phyloP scores from a whole-genome alignment of 2,329 filamentous ascomycete genomes.

The Beauveria australis region DNA sequence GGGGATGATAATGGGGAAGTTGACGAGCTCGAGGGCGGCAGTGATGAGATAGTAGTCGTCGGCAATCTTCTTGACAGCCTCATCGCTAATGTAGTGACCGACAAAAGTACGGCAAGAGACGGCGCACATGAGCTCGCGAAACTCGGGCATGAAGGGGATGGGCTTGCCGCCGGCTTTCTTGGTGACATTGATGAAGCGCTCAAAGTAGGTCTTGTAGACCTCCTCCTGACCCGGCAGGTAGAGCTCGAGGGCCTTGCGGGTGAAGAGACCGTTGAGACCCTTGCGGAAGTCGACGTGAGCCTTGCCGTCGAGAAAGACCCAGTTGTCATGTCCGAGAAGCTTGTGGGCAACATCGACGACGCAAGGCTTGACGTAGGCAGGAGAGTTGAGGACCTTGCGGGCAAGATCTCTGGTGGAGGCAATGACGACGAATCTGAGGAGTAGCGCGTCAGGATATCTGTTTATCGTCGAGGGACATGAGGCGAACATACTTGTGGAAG shows the following conservation, averaged over 20 bases:
- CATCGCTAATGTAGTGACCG: slow-evolving; percentile 87
- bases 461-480: background rate
- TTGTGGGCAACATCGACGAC: slow-evolving; percentile 93
- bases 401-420: slow-evolving; percentile 91
- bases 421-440: slow-evolving; percentile 82
- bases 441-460: background rate
- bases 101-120: slow-evolving; percentile 96
- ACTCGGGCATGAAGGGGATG: slow-evolving; percentile 79
- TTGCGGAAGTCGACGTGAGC: slow-evolving; percentile 95
- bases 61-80: slow-evolving; percentile 85
- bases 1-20: slow-evolving; percentile 93
- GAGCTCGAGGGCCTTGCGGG: slow-evolving; percentile 73
- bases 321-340: slow-evolving; percentile 84
- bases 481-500: slow-evolving; percentile 79
- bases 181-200: slow-evolving; percentile 68
- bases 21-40: slow-evolving; percentile 90
- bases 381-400: slow-evolving; percentile 94
- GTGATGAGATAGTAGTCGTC: slow-evolving; percentile 97
- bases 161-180: slow-evolving; percentile 64
- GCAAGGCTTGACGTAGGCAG: slow-evolving; percentile 84
- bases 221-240: slow-evolving; percentile 92
- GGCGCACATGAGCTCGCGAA: slow-evolving; percentile 91
- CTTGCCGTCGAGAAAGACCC: slow-evolving; percentile 95
- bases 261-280: slow-evolving; percentile 91
- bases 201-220: slow-evolving; percentile 82